Percentiles rank a stretch among this genome's conserved stretches.
These are phyloP conservation scores for Xylaria sp. DNA, from an alignment of 2,329 filamentous ascomycete species.

Conservation along the genomic window DNA sequence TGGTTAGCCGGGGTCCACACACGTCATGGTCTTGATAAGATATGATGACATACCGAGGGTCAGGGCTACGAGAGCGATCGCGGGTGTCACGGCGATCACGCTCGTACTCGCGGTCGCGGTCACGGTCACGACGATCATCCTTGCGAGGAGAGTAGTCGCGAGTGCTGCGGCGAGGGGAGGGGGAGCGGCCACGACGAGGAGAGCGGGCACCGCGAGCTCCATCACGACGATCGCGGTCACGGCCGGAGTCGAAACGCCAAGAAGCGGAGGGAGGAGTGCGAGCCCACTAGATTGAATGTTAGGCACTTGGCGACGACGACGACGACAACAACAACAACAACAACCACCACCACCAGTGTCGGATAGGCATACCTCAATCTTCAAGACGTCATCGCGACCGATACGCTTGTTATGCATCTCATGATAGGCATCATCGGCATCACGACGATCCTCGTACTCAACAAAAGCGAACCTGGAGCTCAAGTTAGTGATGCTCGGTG, in stretches of 20 bases:
- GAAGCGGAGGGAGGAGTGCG: constrained; percentile 95
- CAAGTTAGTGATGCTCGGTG: constrained; percentile 17
- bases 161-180: constrained; percentile 69
- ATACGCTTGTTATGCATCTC: constrained; percentile 99
- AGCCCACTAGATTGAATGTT: constrained; percentile 67
- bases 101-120: constrained; percentile 54
- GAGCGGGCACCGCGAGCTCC: constrained; percentile 52
- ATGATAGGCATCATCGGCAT: constrained; percentile 97
- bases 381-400: constrained; percentile 87
- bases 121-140: constrained; percentile 75
- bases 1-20: constrained; percentile 7
- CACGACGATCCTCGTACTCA: constrained; percentile 96
- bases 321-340: neutral
- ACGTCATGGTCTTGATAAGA: neutral
- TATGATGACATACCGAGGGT: constrained; percentile 34
- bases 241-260: constrained; percentile 94
- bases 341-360: too few species aligned
- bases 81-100: constrained; percentile 50
- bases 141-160: constrained; percentile 83
- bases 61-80: constrained; percentile 70
- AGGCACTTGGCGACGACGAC: constrained; percentile 14
- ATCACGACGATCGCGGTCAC: constrained; percentile 61
- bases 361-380: constrained; percentile 76
- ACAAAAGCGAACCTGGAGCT: constrained; percentile 81
- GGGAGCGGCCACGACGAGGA: constrained; percentile 65